Evolutionary conservation across 176 grass and related monocot genomes (phyloP).

Genomic region (Carex kokanica): DNA sequence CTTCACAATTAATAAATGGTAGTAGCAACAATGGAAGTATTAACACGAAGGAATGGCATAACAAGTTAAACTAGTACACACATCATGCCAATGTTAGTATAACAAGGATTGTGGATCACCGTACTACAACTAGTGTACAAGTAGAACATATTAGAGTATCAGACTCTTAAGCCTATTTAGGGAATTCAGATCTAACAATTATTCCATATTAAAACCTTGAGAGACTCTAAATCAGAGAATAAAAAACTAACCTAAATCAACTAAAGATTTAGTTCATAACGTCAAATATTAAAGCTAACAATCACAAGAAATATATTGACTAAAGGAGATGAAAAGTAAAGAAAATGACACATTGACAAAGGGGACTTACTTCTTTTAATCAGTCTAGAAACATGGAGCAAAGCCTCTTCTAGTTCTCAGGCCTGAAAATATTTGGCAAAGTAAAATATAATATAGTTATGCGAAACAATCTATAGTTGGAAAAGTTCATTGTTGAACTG

Average conservation of each 20-base stretch:
- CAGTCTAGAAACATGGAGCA: constrained; percentile 7
- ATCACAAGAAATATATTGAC: background rate
- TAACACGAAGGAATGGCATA: background rate
- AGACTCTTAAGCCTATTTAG: background rate
- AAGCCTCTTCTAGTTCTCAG: background rate
- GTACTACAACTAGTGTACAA: background rate
- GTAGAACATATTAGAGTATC: background rate
- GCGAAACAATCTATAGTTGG: background rate
- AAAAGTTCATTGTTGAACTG: background rate
- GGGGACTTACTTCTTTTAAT: background rate
- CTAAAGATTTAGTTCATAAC: background rate
- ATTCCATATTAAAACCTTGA: background rate
- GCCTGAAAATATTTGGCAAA: constrained; percentile 5
- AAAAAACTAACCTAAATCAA: background rate
- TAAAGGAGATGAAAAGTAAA: background rate
- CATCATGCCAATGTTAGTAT: background rate
- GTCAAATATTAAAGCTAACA: background rate
- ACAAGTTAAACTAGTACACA: background rate
- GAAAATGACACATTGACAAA: constrained; percentile 2
- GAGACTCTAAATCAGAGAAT: background rate
- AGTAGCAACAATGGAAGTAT: background rate
- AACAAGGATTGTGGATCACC: background rate
- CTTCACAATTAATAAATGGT: background rate
- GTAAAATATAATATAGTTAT: background rate
- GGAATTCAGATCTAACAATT: background rate